Evolutionary conservation across 768 basidiomycete genomes (phyloP), one percentile per base, ranked within the genome.

Genomic region (Cystobasidium onofrii): DNA sequence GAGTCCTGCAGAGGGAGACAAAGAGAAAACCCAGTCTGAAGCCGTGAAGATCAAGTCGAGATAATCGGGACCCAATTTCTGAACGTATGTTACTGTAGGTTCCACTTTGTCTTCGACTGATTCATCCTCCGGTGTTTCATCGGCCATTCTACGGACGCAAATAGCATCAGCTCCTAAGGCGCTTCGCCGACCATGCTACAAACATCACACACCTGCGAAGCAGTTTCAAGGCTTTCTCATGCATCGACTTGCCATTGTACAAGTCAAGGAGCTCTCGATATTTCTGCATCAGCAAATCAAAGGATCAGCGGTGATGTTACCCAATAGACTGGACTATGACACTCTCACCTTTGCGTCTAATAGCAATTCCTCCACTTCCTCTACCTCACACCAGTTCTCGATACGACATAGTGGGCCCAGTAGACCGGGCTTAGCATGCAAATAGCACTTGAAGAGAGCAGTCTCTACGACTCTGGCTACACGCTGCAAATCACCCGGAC

Each of bases 371-470:
- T 99, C 93, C 0, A 94, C 91, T 78, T 94, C 90, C 3, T 87
- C 87, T 0, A 98, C 93, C 79, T 97, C 96, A 81, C 95, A 98
- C 92, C 93, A 99, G 81, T 96, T 98, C 1, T 91, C 86, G 29
- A 95, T 83, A 52, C 95, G 86, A 81, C 95, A 98, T 63, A 97
- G 81, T 34, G 91, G 87, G 0, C 91, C 92, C 12, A 98, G 83
- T 72, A 99, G 82, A 15, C 85, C 77, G 0, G 95, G 92, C 54
- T 89, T 84, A 50, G 89, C 88, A 25, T 91, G 84, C 25, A 98
- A 82, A 80, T 95, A 96, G 1, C 89, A 88, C 82, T 96, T 95
- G 82, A 98, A 93, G 76, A 98, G 82, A 10, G 91, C 94, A 0
- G 96, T 97, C 78, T 98, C 92, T 29, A 97, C 90, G 39, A 98